Percentiles rank a stretch among this genome's conserved stretches.
Evolutionary conservation across 805 yeast species (phyloP).

Genomic region (Ogataea allantospora): DNA sequence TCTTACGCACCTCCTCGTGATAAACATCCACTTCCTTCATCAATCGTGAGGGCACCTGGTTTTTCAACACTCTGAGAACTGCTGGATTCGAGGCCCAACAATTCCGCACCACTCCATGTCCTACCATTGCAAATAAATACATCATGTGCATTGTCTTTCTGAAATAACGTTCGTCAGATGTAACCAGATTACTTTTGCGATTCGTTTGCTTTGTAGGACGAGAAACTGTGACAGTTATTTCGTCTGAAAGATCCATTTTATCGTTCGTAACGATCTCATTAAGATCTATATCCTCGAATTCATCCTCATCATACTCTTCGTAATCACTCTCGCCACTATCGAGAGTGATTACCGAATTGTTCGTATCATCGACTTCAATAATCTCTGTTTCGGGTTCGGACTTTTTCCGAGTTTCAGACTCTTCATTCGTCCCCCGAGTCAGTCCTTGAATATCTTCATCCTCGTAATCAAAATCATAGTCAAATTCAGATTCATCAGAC

Average conservation of each 20-base stretch:
- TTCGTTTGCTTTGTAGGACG: constrained; percentile 18
- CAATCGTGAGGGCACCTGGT: constrained; percentile 47
- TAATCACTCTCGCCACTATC: constrained; percentile 13
- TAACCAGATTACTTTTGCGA: constrained; percentile 35
- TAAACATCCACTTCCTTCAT: constrained; percentile 42
- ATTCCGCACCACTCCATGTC: constrained; percentile 70
- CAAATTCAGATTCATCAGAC: not conserved
- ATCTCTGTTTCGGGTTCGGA: not conserved
- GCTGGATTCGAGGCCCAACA: constrained; percentile 62
- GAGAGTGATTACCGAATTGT: not conserved
- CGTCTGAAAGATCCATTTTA: constrained; percentile 1
- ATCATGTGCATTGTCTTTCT: constrained; percentile 59
- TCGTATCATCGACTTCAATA: not conserved
- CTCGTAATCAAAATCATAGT: not conserved
- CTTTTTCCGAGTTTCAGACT: not conserved
- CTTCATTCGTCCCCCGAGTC: not conserved
- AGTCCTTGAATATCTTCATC: not conserved
- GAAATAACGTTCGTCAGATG: constrained; percentile 52
- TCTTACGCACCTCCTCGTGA: constrained; percentile 18
- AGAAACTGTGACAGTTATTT: constrained; percentile 26
- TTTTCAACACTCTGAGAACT: constrained; percentile 41
- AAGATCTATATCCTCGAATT: constrained; percentile 38
- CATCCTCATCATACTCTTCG: too few species aligned
- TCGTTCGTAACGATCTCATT: constrained; percentile 15
- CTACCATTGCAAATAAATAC: constrained; percentile 55